Conservation (phyloP, 306 rosid genomes). For the Pyrus communis region DNA sequence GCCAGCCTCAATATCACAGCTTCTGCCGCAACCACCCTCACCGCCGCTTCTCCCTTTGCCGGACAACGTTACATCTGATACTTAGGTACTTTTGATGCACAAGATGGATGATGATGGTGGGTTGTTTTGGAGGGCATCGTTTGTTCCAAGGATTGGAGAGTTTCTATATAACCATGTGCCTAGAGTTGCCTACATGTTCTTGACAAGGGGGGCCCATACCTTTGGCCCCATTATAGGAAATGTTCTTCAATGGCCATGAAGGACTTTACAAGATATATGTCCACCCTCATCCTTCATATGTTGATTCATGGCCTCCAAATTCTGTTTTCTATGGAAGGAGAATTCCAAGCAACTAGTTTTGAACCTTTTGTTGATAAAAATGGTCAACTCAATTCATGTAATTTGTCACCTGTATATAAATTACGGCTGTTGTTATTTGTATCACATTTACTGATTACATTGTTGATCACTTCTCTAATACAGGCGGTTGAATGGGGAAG, state of each 20-base stretch:
- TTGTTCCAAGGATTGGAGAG: slow-evolving; percentile 24
- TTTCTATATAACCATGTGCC: slow-evolving; percentile 22
- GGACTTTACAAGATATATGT: slow-evolving; percentile 38
- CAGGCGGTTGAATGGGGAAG: slow-evolving; percentile 42
- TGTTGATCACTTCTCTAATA: background rate
- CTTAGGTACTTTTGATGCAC: slow-evolving; percentile 24
- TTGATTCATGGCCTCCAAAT: slow-evolving; percentile 20
- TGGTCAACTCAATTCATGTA: background rate
- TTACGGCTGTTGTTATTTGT: background rate
- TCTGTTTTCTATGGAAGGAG: slow-evolving; percentile 43
- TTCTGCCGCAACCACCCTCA: background rate
- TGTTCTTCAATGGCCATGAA: slow-evolving; percentile 48
- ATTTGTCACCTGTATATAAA: background rate
- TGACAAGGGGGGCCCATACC: slow-evolving; percentile 46
- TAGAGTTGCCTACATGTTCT: slow-evolving; percentile 61
- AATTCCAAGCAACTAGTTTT: slow-evolving; percentile 39
- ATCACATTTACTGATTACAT: background rate
- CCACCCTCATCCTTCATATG: slow-evolving; percentile 40
- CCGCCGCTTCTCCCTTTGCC: background rate
- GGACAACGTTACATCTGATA: background rate
- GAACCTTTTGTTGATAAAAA: background rate
- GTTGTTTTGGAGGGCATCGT: slow-evolving; percentile 34
- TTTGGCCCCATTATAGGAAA: slow-evolving; percentile 48
- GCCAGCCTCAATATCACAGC: background rate
- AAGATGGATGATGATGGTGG: slow-evolving; percentile 26